phyloP scores from a whole-genome alignment of 768 basidiomycete genomes.

The Mycena olivaceomarginata region DNA sequence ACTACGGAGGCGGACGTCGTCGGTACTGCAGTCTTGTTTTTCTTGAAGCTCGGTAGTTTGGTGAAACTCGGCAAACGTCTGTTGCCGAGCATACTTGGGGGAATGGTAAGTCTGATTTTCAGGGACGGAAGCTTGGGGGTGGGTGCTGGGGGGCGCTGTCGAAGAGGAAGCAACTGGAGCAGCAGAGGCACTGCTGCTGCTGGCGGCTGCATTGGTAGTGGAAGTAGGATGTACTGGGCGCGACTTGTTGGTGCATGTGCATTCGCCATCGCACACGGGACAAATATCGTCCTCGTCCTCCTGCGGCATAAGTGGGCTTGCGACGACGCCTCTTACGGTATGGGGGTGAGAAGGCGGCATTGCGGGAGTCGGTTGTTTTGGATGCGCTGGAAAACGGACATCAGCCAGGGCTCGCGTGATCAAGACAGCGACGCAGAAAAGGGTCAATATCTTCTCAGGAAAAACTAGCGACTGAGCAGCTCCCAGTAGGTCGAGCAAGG shows the following conservation, averaged over 20 bases:
- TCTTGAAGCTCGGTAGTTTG: slow-evolving; percentile 54
- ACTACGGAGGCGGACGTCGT: slow-evolving; percentile 63
- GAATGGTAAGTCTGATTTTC: slow-evolving; percentile 86
- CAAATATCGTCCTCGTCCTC: slow-evolving; percentile 93
- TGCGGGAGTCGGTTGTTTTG: slow-evolving; percentile 72
- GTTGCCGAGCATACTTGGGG: slow-evolving; percentile 72
- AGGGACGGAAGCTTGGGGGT: slow-evolving; percentile 62
- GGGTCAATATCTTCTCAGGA: slow-evolving; percentile 9
- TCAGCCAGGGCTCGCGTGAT: slow-evolving; percentile 39
- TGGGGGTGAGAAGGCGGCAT: slow-evolving; percentile 83
- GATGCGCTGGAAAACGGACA: slow-evolving; percentile 51
- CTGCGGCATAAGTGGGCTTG: slow-evolving; percentile 59
- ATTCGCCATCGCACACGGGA: slow-evolving; percentile 93
- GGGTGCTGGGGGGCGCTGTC: slow-evolving; percentile 52
- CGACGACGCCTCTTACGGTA: slow-evolving; percentile 73
- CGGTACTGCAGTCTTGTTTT: slow-evolving; percentile 53
- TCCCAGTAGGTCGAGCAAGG: not conserved
- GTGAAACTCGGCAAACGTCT: slow-evolving; percentile 52
- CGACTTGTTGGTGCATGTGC: slow-evolving; percentile 81
- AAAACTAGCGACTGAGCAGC: not conserved
- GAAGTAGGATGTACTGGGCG: slow-evolving; percentile 50
- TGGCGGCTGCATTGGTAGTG: slow-evolving; percentile 59
- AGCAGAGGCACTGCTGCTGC: slow-evolving; percentile 56
- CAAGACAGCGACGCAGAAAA: slow-evolving; percentile 24
- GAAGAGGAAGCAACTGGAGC: slow-evolving; percentile 61